Base-by-base conservation (phyloP, 768 basidiomycete genomes). In the Suillus fuscotomentosus region DNA sequence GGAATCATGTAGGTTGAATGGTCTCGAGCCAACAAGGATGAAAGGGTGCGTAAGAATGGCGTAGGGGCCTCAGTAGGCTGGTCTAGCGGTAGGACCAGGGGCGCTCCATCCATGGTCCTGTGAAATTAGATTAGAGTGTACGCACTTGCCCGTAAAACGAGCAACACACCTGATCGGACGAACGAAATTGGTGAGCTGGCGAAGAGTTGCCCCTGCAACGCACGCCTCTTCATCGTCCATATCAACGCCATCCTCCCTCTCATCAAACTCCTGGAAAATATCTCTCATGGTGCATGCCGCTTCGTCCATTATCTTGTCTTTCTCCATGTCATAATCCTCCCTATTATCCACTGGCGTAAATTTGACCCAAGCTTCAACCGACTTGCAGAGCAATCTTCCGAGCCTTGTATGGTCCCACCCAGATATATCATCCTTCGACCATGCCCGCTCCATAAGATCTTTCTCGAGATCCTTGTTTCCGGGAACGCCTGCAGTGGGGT, bases 241-340 rank as follows among this genome's bases (percentile, higher is more conserved):
- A 60, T 73, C 72, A 13, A 73, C 69, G 3, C 73, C 83, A 43
- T 92, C 89, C 13, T 87, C 88, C 62, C 84, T 79, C 24, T 84
- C 83, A 66, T 92, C 90, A 56, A 89, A 80, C 67, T 91, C 90
- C 68, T 90, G 88, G 15, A 91, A 81, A 5, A 91, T 82, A 66
- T 93, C 92, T 71, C 86, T 88, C 65, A 90, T 69, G 7, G 89
- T 83, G 0, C 87, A 86, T 2, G 89, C 86, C 6, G 85, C 84
- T 73, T 94, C 92, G 53, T 87, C 84, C 63, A 94, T 69, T 53
- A 93, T 81, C 60, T 79, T 82, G 66, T 88, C 88, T 66, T 79
- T 80, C 41, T 80, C 78, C 69, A 70, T 54, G 70, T 72, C 63
- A 65, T 68, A 69, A 64, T 67, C 70, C 31, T 74, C 73, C 1